These are phyloP conservation scores for Macrophomina phaseolina DNA, from an alignment of 2,329 filamentous ascomycete genomes.

Conservation along the genomic window DNA sequence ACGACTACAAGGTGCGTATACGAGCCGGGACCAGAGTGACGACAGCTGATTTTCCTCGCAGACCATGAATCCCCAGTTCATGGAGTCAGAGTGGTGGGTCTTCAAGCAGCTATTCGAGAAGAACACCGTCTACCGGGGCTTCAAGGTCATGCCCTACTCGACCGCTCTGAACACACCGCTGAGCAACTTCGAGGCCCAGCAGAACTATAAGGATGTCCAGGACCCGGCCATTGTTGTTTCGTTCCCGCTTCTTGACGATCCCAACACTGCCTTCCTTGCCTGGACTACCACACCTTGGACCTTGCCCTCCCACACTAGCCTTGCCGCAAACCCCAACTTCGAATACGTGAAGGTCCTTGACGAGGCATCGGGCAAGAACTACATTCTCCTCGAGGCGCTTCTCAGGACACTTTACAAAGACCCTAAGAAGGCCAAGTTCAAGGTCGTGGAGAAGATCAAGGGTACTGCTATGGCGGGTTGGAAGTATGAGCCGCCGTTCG, in stretches of 20 bases:
- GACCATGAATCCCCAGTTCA: constrained; percentile 94
- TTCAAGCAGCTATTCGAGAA: constrained; percentile 94
- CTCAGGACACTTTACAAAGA: constrained; percentile 89
- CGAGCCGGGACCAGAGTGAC: not conserved
- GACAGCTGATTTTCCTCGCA: constrained; percentile 40
- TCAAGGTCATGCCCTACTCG: constrained; percentile 94
- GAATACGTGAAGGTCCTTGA: constrained; percentile 89
- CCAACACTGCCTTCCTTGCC: constrained; percentile 75
- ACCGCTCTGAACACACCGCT: constrained; percentile 87
- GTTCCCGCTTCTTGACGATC: constrained; percentile 81
- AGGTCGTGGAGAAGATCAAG: constrained; percentile 77
- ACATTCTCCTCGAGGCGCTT: constrained; percentile 82
- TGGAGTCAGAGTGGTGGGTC: constrained; percentile 97
- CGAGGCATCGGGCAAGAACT: constrained; percentile 80
- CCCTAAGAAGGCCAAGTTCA: constrained; percentile 92
- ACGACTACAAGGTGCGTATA: constrained; percentile 81
- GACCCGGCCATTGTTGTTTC: constrained; percentile 89
- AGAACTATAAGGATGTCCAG: constrained; percentile 92
- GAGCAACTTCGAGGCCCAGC: constrained; percentile 91
- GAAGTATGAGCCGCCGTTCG: constrained; percentile 87
- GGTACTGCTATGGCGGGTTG: constrained; percentile 86
- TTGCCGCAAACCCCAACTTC: constrained; percentile 80
- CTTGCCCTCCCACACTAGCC: constrained; percentile 77
- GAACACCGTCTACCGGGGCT: constrained; percentile 85
- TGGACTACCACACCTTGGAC: constrained; percentile 95